Evolutionary conservation across 1,284 basidiomycete species (phyloP).

Genomic region (Somion occarium): DNA sequence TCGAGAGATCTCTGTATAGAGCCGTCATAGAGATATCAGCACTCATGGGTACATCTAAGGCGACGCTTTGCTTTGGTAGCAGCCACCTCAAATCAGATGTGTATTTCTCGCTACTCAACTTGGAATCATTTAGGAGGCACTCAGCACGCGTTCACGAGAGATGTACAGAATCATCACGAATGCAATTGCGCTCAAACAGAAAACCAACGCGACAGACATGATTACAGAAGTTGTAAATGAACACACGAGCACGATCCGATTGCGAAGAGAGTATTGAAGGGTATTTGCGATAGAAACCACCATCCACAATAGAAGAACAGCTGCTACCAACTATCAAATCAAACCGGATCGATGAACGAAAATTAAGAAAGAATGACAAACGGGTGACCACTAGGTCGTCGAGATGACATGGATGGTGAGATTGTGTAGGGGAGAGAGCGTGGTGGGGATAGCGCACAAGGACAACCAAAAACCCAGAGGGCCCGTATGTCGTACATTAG

Average conservation of each 20-base stretch:
- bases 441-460: slow-evolving; percentile 3
- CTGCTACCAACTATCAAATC: slow-evolving; percentile 13
- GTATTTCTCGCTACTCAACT: too few species aligned
- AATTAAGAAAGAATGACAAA: slow-evolving; percentile 20
- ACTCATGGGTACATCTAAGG: too few species aligned
- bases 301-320: slow-evolving; percentile 9
- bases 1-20: too few species aligned
- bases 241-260: slow-evolving; percentile 53
- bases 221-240: slow-evolving; percentile 54
- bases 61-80: too few species aligned
- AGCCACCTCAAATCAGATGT: too few species aligned
- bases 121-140: too few species aligned
- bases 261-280: slow-evolving; percentile 29
- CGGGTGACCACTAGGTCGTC: slow-evolving; percentile 1
- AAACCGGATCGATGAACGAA: slow-evolving; percentile 28
- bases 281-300: slow-evolving; percentile 33
- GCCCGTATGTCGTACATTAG: slow-evolving; percentile 52
- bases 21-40: too few species aligned
- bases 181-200: background rate
- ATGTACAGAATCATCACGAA: background rate
- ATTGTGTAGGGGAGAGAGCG: slow-evolving; percentile 16
- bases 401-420: slow-evolving; percentile 1
- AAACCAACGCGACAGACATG: slow-evolving; percentile 26
- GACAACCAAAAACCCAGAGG: slow-evolving; percentile 19
- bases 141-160: too few species aligned